Evolutionary conservation across 192 early-diverging fungal species (phyloP), one percentile per base, ranked within the genome.

Genomic region (Pilobolus umbonatus): DNA sequence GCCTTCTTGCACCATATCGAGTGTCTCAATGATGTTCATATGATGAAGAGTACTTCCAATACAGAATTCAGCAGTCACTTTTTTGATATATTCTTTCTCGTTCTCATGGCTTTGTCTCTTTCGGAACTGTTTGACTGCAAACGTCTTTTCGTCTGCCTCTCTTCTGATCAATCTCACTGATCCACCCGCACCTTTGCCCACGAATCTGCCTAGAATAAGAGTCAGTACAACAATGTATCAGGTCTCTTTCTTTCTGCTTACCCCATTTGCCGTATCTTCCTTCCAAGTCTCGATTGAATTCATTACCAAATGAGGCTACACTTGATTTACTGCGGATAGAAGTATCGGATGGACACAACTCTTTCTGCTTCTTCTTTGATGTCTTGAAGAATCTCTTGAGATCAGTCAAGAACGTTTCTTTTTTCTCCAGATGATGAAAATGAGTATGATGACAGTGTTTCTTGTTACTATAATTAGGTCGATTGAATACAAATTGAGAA

Each of bases 41-140:
- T 92, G 86, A 64, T 87, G 87, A n/a, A 91, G 72, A 5, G 82
- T 85, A 5, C 86, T 88, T 22, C 84, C 85, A 30, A 92, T 86
- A 64, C 90, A 94, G 68, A 90, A 93, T 71, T 93, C 91, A 11
- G 85, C 84, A 7, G 87, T 87, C 32, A 92, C 80, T 62, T 90
- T 90, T 66, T 94, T 92, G 61, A 87, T 75, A 63, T 91, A 94
- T 3, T 81, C 78, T 26, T 85, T 82, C 50, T 88, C 83, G 11
- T 76, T 75, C 67, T 92, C 92, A 36, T 83, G 73, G 2, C 65
- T 61, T 14, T 69, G 61, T 6, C 84, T 75, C 62, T 83, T 82
- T 44, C 88, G 80, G 72, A 94, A 92, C 73, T 91, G 87, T 65
- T 91, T 91, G 60, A 89, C 85, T 0, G 89, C 89, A 75, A 85